These are phyloP conservation scores for Pythium biforme DNA, from an alignment of 352 stramenopile genomes.

Conservation along the genomic window DNA sequence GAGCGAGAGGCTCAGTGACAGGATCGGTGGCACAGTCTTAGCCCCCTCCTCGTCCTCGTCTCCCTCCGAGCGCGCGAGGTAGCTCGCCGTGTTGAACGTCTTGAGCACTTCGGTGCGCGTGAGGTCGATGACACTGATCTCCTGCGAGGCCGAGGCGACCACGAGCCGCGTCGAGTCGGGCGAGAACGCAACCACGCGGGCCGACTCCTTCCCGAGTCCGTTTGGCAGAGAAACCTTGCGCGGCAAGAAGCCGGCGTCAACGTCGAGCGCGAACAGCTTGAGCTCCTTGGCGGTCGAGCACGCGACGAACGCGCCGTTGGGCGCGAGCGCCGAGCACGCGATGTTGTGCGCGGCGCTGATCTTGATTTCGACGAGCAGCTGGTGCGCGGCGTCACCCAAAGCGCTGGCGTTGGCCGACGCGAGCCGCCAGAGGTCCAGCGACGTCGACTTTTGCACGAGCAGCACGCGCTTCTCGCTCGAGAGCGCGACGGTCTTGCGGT, in stretches of 20 bases:
- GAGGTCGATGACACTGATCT: slow-evolving; percentile 72
- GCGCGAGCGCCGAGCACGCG: slow-evolving; percentile 76
- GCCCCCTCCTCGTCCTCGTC: slow-evolving; percentile 14
- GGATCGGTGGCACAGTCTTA: slow-evolving; percentile 38
- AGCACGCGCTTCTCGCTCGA: slow-evolving; percentile 67
- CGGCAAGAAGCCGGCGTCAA: slow-evolving; percentile 40
- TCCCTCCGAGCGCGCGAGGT: slow-evolving; percentile 1
- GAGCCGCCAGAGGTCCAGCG: slow-evolving; percentile 76
- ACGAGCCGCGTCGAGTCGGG: slow-evolving; percentile 77
- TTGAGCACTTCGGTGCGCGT: slow-evolving; percentile 73
- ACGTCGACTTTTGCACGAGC: slow-evolving; percentile 69
- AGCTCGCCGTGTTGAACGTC: slow-evolving; percentile 53
- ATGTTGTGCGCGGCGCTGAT: slow-evolving; percentile 81
- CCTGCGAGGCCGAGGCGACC: slow-evolving; percentile 59
- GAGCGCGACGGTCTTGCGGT: slow-evolving; percentile 65
- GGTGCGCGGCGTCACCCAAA: slow-evolving; percentile 38
- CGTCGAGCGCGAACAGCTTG: slow-evolving; percentile 87
- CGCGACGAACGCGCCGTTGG: slow-evolving; percentile 83
- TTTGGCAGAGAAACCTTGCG: slow-evolving; percentile 54
- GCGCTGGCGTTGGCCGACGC: slow-evolving; percentile 29
- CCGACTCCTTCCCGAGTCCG: slow-evolving; percentile 38
- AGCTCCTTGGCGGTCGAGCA: slow-evolving; percentile 83
- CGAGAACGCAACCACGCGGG: slow-evolving; percentile 72
- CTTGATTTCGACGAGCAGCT: slow-evolving; percentile 79
- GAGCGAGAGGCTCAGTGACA: slow-evolving; percentile 71